Percentiles rank a stretch among this genome's conserved stretches.
phyloP scores from a whole-genome alignment of 1,139 yeast species.

The Spathaspora sp. region DNA sequence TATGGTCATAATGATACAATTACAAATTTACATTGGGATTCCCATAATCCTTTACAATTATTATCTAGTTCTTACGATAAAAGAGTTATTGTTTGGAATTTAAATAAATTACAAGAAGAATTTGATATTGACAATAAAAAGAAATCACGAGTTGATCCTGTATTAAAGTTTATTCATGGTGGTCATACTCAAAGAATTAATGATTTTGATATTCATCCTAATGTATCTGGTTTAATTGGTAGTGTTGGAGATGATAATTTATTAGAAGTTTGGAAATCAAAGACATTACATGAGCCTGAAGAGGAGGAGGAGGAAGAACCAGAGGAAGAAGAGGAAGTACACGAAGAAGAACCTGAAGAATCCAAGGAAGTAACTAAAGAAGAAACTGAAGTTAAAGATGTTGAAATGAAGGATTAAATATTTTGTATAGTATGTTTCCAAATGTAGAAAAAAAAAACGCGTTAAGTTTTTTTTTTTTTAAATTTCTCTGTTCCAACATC shows the following conservation, averaged over 20 bases:
- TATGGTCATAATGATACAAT: slow-evolving; percentile 50
- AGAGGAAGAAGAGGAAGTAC: slow-evolving; percentile 18
- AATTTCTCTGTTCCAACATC: background rate
- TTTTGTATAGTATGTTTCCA: background rate
- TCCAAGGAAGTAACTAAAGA: background rate
- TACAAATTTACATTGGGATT: slow-evolving; percentile 41
- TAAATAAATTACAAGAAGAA: slow-evolving; percentile 46
- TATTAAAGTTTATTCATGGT: slow-evolving; percentile 57
- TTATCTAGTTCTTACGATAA: slow-evolving; percentile 53
- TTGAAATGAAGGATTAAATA: slow-evolving; percentile 8
- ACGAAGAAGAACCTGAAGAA: slow-evolving; percentile 2
- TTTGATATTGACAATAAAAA: slow-evolving; percentile 18
- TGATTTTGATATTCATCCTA: slow-evolving; percentile 52
- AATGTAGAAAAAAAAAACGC: background rate
- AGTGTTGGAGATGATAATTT: slow-evolving; percentile 55
- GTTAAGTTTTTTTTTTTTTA: background rate
- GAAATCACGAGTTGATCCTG: slow-evolving; percentile 49
- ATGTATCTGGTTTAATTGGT: slow-evolving; percentile 37
- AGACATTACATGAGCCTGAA: slow-evolving; percentile 38
- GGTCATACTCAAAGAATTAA: slow-evolving; percentile 57
- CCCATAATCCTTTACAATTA: slow-evolving; percentile 34
- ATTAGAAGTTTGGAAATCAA: slow-evolving; percentile 55
- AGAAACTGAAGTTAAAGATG: slow-evolving; percentile 4
- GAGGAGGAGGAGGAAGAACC: slow-evolving; percentile 39
- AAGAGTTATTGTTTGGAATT: slow-evolving; percentile 51